Base-by-base conservation (phyloP, 257 asterid genomes). In the Asclepias syriaca region DNA sequence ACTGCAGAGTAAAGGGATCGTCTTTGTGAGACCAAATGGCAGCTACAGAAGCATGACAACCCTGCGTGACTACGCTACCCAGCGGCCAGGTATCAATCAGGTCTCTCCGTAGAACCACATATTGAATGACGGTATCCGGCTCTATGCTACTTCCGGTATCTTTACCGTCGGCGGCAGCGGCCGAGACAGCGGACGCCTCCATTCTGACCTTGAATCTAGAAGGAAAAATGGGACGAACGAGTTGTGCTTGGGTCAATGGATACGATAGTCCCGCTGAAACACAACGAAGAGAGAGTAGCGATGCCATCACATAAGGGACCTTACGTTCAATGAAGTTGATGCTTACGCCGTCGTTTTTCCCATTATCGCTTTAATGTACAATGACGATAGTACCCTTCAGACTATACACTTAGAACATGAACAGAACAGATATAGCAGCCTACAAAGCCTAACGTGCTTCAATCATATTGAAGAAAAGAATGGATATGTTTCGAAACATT, bases 21-120 rank as follows among this genome's bases (percentile, higher is more conserved):
- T 87, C 96, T 85, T 84, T 91, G 81, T 84, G 81, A 46, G 82
- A 55, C 91, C 94, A 87, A 56, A 94, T 81, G 37, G 97, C 95
- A 54, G 95, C 97, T 65, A 94, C 96, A 72, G 99, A 81, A 82
- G 97, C 99, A 82, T 94, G 96, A 84, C 97, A 94, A 46, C 99
- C 97, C 85, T 91, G 99, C 15, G 97, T 88, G 8, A 91, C 87
- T 64, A 88, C 81, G 75, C 99, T 94, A 54, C 99, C 99, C 29
- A 94, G 81, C 27, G 99, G 96, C 99, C 97, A 94, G 65, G 89
- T 57, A 75, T 89, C 95, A 69, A 94, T 89, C 40, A 94, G 69
- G 84, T 94, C 99, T 77, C 99, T 76, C 76, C 99, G 87, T 75
- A 94, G 82, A 74, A 94, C 96, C 48, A 94, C 87, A 81, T 91